Conservation (phyloP, 148 eudicot species). For the Nepenthes mirabilis region DNA sequence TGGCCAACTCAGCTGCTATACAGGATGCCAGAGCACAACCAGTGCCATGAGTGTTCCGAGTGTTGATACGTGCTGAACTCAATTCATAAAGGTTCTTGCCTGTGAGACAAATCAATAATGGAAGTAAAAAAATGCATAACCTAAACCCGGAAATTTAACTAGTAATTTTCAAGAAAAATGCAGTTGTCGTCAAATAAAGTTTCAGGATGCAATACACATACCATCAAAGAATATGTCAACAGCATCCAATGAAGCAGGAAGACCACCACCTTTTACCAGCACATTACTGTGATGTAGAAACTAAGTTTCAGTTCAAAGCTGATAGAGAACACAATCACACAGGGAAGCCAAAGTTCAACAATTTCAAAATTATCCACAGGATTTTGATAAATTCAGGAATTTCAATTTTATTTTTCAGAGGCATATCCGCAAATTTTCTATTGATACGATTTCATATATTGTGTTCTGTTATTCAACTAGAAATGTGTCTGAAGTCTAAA, state of each 20-base stretch:
- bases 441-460: too few species aligned
- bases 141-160: background rate
- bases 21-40: constrained; percentile 94
- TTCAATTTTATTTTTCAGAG: background rate
- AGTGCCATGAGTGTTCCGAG: constrained; percentile 92
- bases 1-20: constrained; percentile 94
- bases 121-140: background rate
- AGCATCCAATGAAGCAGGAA: constrained; percentile 64
- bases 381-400: background rate
- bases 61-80: constrained; percentile 49
- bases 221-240: constrained; percentile 89
- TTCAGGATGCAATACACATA: constrained; percentile 16
- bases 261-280: constrained; percentile 93
- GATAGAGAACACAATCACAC: background rate
- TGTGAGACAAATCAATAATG: constrained; percentile 12
- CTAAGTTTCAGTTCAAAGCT: background rate
- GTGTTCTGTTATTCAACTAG: too few species aligned
- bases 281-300: constrained; percentile 45
- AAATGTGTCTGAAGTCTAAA: too few species aligned
- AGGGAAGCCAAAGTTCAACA: background rate
- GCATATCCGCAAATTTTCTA: too few species aligned
- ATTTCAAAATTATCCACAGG: background rate
- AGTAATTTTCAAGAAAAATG: too few species aligned
- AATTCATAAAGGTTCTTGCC: constrained; percentile 67
- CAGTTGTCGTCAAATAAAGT: constrained; percentile 1